These are phyloP conservation scores for Trichoderma sp. DNA, from an alignment of 2,329 filamentous ascomycete genomes.

Conservation along the genomic window DNA sequence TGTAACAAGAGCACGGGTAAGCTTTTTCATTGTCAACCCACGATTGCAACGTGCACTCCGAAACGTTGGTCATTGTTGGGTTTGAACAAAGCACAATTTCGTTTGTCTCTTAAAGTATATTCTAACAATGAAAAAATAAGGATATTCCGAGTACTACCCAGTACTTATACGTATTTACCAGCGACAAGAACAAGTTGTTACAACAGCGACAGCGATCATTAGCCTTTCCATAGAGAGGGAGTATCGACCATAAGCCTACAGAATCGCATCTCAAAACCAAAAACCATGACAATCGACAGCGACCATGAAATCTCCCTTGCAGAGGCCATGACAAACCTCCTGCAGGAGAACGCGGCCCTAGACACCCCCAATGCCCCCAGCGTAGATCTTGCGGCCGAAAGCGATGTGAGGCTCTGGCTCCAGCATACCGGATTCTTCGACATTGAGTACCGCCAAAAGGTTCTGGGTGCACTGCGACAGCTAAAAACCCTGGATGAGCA, in stretches of 20 bases:
- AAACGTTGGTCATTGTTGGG: neutral
- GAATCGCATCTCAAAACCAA: neutral
- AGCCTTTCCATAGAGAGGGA: neutral
- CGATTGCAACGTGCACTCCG: neutral
- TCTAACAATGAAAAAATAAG: neutral
- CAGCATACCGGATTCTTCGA: conserved; percentile 37
- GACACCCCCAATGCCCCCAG: neutral
- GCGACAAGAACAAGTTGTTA: neutral
- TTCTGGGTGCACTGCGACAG: conserved; percentile 30
- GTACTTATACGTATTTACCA: neutral
- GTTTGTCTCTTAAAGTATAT: neutral
- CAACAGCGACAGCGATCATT: neutral
- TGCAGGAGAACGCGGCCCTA: neutral
- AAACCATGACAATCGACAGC: neutral
- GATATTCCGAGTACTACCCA: neutral
- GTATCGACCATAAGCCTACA: neutral
- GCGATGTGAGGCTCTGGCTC: conserved; percentile 36
- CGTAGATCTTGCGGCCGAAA: neutral
- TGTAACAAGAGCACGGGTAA: neutral
- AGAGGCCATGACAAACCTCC: neutral
- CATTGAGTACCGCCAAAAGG: conserved; percentile 28
- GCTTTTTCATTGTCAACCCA: neutral
- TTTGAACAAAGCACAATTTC: neutral
- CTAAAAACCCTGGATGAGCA: conserved; percentile 33
- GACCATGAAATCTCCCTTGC: neutral